Evolutionary conservation across 768 basidiomycete species (phyloP).

Genomic region (Tulasnella sp.): DNA sequence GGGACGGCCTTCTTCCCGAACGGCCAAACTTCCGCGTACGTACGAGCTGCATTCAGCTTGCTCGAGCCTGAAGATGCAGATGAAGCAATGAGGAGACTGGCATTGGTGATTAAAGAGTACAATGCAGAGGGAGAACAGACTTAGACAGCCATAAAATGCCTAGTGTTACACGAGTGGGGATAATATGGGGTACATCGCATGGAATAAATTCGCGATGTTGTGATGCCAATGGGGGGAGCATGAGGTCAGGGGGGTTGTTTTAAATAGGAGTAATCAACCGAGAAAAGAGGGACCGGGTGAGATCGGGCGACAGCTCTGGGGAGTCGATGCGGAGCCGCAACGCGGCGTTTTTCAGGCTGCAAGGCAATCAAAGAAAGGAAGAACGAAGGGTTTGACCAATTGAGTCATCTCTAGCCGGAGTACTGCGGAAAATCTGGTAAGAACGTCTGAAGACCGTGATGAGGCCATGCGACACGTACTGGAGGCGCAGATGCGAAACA

Average conservation of each 20-base stretch:
- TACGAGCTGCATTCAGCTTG: slow-evolving; percentile 79
- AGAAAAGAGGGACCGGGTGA: not conserved
- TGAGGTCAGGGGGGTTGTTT: not conserved
- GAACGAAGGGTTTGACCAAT: slow-evolving; percentile 3
- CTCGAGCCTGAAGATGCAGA: slow-evolving; percentile 35
- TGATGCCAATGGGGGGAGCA: slow-evolving; percentile 1
- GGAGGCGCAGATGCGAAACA: slow-evolving; percentile 10
- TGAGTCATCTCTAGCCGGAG: not conserved
- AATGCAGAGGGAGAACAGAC: slow-evolving; percentile 21
- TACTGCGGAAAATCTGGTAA: not conserved
- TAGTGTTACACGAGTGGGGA: not conserved
- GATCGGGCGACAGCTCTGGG: not conserved
- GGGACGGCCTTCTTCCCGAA: slow-evolving; percentile 78
- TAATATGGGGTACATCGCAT: not conserved
- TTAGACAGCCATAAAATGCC: not conserved
- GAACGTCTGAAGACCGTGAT: not conserved
- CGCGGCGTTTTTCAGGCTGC: not conserved
- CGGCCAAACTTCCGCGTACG: slow-evolving; percentile 64
- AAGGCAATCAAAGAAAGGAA: not conserved
- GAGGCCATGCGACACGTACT: slow-evolving; percentile 5
- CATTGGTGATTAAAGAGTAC: slow-evolving; percentile 27
- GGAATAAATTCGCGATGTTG: not conserved
- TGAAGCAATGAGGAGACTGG: slow-evolving; percentile 27
- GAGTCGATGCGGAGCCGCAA: not conserved
- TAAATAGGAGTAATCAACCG: slow-evolving; percentile 1